phyloP scores from a whole-genome alignment of 2,329 filamentous ascomycete genomes.

The Aspergillus sp. region DNA sequence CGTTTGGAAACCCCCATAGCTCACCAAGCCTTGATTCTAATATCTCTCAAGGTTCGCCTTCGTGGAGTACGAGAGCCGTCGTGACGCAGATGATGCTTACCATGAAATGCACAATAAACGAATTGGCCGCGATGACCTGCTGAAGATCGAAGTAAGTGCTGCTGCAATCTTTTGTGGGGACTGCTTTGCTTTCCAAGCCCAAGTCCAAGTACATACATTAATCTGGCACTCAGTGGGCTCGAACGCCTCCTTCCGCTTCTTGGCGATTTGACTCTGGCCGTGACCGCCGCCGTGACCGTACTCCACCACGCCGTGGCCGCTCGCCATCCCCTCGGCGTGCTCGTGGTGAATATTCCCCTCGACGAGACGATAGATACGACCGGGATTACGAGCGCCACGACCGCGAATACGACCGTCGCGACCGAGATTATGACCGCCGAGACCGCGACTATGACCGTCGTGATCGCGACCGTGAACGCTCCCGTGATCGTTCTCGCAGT shows the following conservation, averaged over 20 bases:
- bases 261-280: conserved; percentile 97
- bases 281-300: conserved; percentile 66
- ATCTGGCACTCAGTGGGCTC: conserved; percentile 75
- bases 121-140: conserved; percentile 86
- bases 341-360: conserved; percentile 74
- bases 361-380: conserved; percentile 83
- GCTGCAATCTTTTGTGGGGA: neutral
- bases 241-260: conserved; percentile 93
- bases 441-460: conserved; percentile 43
- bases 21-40: conserved; percentile 30
- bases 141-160: conserved; percentile 94
- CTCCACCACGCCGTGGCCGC: conserved; percentile 72
- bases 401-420: conserved; percentile 69
- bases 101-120: conserved; percentile 99
- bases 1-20: conserved; percentile 46
- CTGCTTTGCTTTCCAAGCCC: conserved; percentile 11
- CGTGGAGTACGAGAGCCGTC: conserved; percentile 97
- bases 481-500: conserved; percentile 70
- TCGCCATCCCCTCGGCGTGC: conserved; percentile 58
- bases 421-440: conserved; percentile 68
- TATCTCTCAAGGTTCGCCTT: conserved; percentile 77
- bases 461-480: conserved; percentile 66
- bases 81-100: conserved; percentile 97
- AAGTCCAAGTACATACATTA: conserved; percentile 11
- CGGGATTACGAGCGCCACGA: conserved; percentile 70